Evolutionary conservation across 495 filamentous ascomycete genomes (phyloP), one percentile per base, ranked within the genome.

Genomic region (Neurospora cerealis): DNA sequence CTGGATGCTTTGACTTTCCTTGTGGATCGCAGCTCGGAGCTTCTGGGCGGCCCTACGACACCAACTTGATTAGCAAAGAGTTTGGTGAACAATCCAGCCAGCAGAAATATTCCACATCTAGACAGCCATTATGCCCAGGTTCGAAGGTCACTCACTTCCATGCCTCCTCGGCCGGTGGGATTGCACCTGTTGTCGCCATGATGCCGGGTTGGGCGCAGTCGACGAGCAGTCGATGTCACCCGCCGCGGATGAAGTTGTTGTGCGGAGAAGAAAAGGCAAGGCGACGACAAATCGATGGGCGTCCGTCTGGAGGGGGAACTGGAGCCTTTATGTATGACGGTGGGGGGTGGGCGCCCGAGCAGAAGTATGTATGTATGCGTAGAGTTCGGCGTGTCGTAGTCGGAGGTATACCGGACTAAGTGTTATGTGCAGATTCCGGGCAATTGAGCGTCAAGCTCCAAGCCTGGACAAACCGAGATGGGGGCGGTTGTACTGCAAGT

Each of bases 1-100:
- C 69, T 84, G 83, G 70, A 86, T 75, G 60, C 88, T 82, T 54
- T 88, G 81, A 24, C 79, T 70, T 73, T 81, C 78, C 72, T 80
- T 82, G 24, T 73, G 41, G 54, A 81, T 75, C 2, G 76, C 70
- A 70, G 19, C 70, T 24, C 78, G 77, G 24, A 74, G 32, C 69
- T 77, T 81, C 66, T 79, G 75, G 54, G 79, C 80, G 9, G 69
- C 39, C 72, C 81, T 82, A 34, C 10, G 54, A 39, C 9, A 36
- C 6, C 34, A 38, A 15, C 28, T 4, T 8, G 6, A 74, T 79
- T 74, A 80, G 75, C 66, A 69, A 74, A 15, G 2, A 17, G n/a
- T 2, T 40, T 54, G n/a, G 32, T 5, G 70, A 13, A 69, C 5
- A 37, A 21, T 7, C 36, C 24, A 17, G 28, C 69, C 24, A 44